Evolutionary conservation across 345 rosid species (phyloP).

Genomic region (Trapa bicornis): DNA sequence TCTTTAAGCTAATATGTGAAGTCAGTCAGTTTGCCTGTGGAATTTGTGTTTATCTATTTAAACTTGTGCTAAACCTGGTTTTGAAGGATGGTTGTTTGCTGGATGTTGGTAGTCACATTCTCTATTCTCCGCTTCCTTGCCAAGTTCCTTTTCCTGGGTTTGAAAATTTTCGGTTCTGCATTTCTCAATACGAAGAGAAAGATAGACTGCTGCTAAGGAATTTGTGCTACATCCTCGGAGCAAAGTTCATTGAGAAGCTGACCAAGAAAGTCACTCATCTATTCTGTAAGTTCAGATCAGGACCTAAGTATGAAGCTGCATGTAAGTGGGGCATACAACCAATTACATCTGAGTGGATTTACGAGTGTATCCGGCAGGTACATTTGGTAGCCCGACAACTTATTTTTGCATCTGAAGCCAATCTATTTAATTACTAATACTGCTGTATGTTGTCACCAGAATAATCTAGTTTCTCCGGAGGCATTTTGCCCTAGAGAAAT

Average conservation of each 20-base stretch:
- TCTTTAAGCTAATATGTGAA: background rate
- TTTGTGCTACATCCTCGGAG: conserved; percentile 78
- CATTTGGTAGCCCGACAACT: conserved; percentile 6
- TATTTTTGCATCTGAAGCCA: background rate
- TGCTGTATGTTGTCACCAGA: conserved; percentile 25
- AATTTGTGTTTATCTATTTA: background rate
- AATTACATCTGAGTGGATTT: conserved; percentile 70
- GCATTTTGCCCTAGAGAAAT: conserved; percentile 60
- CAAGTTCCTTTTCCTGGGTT: conserved; percentile 77
- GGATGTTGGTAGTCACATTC: conserved; percentile 65
- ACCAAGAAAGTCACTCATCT: conserved; percentile 79
- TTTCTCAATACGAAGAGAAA: conserved; percentile 71
- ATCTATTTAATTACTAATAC: background rate
- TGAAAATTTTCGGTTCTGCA: conserved; percentile 57
- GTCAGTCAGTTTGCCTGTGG: conserved; percentile 2
- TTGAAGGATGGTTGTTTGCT: conserved; percentile 71
- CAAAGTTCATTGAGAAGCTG: conserved; percentile 45
- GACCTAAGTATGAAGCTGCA: conserved; percentile 71
- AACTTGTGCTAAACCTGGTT: conserved; percentile 13
- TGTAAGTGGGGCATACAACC: conserved; percentile 57
- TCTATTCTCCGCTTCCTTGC: conserved; percentile 89
- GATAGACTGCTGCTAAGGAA: conserved; percentile 61
- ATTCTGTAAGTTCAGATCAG: conserved; percentile 58
- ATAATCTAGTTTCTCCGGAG: conserved; percentile 49
- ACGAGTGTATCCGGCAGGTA: conserved; percentile 85